These are phyloP conservation scores for Sporobolomyces phaffii DNA, from an alignment of 768 basidiomycete genomes.

Conservation along the genomic window DNA sequence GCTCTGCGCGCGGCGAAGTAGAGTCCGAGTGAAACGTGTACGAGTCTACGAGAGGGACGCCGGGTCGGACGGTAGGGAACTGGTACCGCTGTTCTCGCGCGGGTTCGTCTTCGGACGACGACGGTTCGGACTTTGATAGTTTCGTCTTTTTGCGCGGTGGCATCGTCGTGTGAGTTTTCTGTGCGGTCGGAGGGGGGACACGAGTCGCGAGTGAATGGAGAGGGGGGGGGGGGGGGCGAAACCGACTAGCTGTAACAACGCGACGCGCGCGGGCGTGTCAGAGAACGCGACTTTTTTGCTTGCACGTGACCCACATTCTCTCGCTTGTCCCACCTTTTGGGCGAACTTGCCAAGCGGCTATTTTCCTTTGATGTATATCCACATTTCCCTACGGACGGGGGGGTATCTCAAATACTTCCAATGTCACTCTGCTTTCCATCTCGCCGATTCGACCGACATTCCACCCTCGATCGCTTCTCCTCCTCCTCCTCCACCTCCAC, in stretches of 20 bases:
- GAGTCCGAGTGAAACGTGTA: conserved; percentile 42
- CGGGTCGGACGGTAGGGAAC: conserved; percentile 31
- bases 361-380: no score
- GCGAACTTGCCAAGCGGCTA: not conserved
- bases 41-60: conserved; percentile 33
- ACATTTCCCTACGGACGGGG: no score
- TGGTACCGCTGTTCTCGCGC: conserved; percentile 3
- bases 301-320: not conserved
- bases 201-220: not conserved
- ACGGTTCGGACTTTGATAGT: not conserved
- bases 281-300: no score
- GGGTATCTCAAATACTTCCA: not conserved
- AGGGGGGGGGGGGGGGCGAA: not conserved
- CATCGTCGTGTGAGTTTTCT: not conserved
- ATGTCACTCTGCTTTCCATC: conserved; percentile 17
- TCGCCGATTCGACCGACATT: not conserved
- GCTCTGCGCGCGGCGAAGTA: no score
- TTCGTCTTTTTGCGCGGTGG: conserved; percentile 1
- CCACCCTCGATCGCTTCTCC: not conserved
- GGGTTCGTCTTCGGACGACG: not conserved
- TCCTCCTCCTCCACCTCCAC: not conserved
- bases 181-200: not conserved
- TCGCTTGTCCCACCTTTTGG: not conserved
- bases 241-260: no score
- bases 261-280: no score